phyloP scores from a whole-genome alignment of 257 asterid genomes.

The Solanum pinnatisectum region DNA sequence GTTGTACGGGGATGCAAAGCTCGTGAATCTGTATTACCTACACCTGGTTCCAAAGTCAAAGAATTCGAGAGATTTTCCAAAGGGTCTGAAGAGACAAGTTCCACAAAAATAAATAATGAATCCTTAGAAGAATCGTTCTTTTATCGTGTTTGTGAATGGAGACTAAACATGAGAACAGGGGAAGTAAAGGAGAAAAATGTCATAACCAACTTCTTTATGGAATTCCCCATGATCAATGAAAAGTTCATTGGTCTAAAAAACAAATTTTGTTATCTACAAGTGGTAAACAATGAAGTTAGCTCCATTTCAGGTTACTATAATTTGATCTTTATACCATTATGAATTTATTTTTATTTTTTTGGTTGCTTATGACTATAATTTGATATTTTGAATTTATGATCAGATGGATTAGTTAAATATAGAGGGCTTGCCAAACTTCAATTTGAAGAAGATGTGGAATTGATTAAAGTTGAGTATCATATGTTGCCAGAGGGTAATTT shows the following conservation, averaged over 20 bases:
- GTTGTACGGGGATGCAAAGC: slow-evolving; percentile 48
- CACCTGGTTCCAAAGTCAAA: slow-evolving; percentile 48
- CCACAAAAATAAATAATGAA: background rate
- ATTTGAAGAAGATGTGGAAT: background rate
- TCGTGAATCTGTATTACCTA: slow-evolving; percentile 43
- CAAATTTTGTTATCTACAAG: slow-evolving; percentile 45
- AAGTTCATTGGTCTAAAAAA: slow-evolving; percentile 22
- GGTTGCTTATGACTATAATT: background rate
- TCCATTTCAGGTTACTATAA: slow-evolving; percentile 28
- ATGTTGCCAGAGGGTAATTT: slow-evolving; percentile 8
- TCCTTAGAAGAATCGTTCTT: slow-evolving; percentile 18
- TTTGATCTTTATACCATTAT: background rate
- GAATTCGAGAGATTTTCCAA: slow-evolving; percentile 47
- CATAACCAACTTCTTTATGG: slow-evolving; percentile 41
- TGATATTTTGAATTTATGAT: background rate
- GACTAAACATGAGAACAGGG: slow-evolving; percentile 38
- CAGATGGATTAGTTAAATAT: background rate
- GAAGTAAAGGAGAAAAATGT: slow-evolving; percentile 40
- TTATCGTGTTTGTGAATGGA: slow-evolving; percentile 53
- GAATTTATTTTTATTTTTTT: background rate
- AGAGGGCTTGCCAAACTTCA: background rate
- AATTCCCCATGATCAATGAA: slow-evolving; percentile 56
- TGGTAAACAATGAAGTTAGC: slow-evolving; percentile 28
- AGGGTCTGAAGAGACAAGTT: slow-evolving; percentile 20
- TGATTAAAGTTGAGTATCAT: slow-evolving; percentile 10